A percentile compares a stretch with the other conserved stretches of the same genome.
These are phyloP conservation scores for Candolleomyces aberdarensis DNA, from an alignment of 768 basidiomycete genomes.

Conservation along the genomic window DNA sequence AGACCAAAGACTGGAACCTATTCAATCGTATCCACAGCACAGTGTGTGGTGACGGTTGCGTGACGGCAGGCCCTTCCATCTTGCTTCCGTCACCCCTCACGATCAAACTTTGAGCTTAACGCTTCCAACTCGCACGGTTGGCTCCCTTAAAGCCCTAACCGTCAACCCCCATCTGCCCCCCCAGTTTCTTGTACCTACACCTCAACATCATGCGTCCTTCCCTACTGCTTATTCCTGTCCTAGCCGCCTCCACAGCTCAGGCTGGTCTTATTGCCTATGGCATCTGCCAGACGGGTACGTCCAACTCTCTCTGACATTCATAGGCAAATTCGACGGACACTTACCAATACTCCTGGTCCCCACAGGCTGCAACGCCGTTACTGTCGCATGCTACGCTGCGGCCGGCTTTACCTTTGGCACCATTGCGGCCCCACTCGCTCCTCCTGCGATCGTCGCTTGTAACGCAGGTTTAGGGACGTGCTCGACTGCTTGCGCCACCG, in stretches of 20 bases:
- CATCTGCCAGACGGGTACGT: constrained; percentile 39
- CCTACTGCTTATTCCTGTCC: neutral
- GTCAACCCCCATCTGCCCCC: too few relatives aligned
- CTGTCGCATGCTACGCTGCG: constrained; percentile 41
- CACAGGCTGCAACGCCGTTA: constrained; percentile 20
- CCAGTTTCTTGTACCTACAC: neutral
- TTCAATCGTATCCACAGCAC: too few relatives aligned
- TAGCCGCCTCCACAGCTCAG: neutral
- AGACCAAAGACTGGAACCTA: too few relatives aligned
- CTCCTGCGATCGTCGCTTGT: constrained; percentile 38
- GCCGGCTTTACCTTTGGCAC: constrained; percentile 43
- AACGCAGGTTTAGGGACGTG: constrained; percentile 43
- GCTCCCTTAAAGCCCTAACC: too few relatives aligned
- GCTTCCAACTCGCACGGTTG: too few relatives aligned
- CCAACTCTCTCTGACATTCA: neutral
- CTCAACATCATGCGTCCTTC: neutral
- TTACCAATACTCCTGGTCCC: too few relatives aligned
- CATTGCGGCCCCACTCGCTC: constrained; percentile 29
- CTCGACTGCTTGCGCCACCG: constrained; percentile 35
- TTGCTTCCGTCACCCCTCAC: too few relatives aligned
- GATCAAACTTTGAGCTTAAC: too few relatives aligned
- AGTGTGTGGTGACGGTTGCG: too few relatives aligned
- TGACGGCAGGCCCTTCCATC: too few relatives aligned
- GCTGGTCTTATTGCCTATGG: constrained; percentile 38
- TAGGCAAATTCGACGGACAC: too few relatives aligned